Evolutionary conservation across 2,329 filamentous ascomycete genomes (phyloP).

Genomic region (Colletotrichum sp.): DNA sequence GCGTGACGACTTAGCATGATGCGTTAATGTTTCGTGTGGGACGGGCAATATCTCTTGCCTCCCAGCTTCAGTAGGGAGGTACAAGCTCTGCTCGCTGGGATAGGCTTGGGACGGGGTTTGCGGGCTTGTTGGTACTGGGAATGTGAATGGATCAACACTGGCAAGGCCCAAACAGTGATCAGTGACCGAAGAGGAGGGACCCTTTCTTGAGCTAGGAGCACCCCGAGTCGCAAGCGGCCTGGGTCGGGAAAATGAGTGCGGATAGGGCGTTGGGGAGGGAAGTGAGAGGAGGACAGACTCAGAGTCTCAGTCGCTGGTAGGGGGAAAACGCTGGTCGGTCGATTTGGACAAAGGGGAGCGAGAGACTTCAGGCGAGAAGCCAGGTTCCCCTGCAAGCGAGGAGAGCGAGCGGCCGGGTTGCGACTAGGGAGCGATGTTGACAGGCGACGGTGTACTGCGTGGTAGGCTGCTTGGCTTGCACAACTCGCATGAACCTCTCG

Average conservation of each 20-base stretch:
- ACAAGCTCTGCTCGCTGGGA: neutral
- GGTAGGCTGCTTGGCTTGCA: neutral
- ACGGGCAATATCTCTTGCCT: constrained; percentile 23
- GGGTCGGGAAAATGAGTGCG: neutral
- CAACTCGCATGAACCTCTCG: constrained; percentile 11
- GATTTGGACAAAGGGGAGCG: constrained; percentile 4
- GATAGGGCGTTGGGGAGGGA: neutral
- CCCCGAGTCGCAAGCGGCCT: neutral
- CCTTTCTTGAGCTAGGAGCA: neutral
- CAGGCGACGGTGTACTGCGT: neutral
- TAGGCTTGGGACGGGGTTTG: neutral
- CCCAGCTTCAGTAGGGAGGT: neutral
- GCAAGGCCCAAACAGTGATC: neutral
- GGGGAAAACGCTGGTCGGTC: neutral
- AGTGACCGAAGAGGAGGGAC: neutral
- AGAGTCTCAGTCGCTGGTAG: neutral
- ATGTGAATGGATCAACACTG: neutral
- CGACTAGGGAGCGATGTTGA: neutral
- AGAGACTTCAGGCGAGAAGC: constrained; percentile 11
- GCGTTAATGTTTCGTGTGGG: constrained; percentile 39
- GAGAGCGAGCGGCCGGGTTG: neutral
- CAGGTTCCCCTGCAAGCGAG: constrained; percentile 18
- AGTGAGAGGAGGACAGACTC: neutral
- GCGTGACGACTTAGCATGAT: constrained; percentile 39
- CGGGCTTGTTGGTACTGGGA: neutral